These are phyloP conservation scores for Globisporangium carolinianum DNA, from an alignment of 352 stramenopile species.

Conservation along the genomic window DNA sequence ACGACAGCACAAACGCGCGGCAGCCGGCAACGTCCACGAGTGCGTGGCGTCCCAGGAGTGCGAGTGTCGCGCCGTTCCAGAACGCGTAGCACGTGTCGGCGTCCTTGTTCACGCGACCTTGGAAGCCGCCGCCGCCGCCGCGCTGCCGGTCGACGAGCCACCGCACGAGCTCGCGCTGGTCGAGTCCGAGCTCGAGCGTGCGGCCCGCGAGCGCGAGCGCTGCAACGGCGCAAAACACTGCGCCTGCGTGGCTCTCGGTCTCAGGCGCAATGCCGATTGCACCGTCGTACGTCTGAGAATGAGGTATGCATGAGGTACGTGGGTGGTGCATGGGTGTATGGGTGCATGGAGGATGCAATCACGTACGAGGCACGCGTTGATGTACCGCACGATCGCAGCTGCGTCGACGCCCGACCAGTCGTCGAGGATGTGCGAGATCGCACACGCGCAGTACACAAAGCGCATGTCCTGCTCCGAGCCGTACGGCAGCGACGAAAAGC, in stretches of 20 bases:
- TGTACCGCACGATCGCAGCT: conserved; percentile 58
- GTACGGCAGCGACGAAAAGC: conserved; percentile 59
- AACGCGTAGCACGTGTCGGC: conserved; percentile 90
- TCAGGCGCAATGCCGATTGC: conserved; percentile 64
- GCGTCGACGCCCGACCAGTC: conserved; percentile 79
- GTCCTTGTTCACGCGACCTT: conserved; percentile 88
- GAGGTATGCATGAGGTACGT: too few species aligned
- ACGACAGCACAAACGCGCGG: conserved; percentile 75
- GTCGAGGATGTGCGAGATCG: conserved; percentile 82
- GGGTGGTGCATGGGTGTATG: too few species aligned
- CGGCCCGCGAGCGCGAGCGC: conserved; percentile 62
- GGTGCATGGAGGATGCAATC: neutral
- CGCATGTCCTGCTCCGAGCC: conserved; percentile 86
- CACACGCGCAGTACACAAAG: conserved; percentile 85
- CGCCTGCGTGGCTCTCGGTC: conserved; percentile 69
- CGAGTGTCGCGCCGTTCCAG: conserved; percentile 87
- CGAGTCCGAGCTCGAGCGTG: conserved; percentile 59
- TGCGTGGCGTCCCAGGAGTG: conserved; percentile 68
- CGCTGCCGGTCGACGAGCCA: conserved; percentile 85
- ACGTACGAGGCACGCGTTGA: conserved; percentile 79
- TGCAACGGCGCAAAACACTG: conserved; percentile 65
- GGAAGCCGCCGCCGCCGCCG: conserved; percentile 80
- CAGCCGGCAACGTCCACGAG: conserved; percentile 72
- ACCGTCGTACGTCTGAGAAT: conserved; percentile 63
- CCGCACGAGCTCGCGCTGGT: conserved; percentile 58